A percentile compares a stretch with the other conserved stretches of the same genome.
Evolutionary conservation across 371 early-diverging fungal genomes (phyloP).

Genomic region (Mucor saturninus): DNA sequence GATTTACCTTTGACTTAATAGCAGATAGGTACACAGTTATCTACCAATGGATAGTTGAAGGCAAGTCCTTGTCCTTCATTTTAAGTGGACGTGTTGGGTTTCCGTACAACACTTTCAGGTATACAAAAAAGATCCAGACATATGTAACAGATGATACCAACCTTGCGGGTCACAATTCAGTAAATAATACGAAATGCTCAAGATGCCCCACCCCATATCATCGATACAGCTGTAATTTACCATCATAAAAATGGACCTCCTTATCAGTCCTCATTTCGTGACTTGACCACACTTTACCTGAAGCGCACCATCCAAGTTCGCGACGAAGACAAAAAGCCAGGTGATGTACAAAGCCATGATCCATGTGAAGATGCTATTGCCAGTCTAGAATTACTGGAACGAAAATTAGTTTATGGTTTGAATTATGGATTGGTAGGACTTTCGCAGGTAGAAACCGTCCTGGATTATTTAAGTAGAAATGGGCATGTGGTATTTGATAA

Average conservation of each 20-base stretch:
- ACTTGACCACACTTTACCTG: constrained; percentile 60
- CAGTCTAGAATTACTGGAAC: constrained; percentile 65
- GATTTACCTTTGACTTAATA: constrained; percentile 14
- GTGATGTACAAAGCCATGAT: constrained; percentile 63
- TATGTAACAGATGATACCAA: constrained; percentile 59
- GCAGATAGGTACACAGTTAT: constrained; percentile 11
- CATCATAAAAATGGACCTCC: constrained; percentile 66
- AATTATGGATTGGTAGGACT: constrained; percentile 32
- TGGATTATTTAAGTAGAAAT: constrained; percentile 21
- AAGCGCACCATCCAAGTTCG: constrained; percentile 58
- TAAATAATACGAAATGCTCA: constrained; percentile 70
- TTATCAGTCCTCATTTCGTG: constrained; percentile 58
- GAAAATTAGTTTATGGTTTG: constrained; percentile 48
- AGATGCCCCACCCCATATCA: constrained; percentile 62
- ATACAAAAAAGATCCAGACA: constrained; percentile 50
- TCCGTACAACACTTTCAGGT: constrained; percentile 53
- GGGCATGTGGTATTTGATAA: too few species aligned
- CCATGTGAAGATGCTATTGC: constrained; percentile 73
- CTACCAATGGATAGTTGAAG: constrained; percentile 16
- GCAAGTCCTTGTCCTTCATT: constrained; percentile 7
- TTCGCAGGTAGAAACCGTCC: constrained; percentile 28
- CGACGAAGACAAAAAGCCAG: constrained; percentile 23
- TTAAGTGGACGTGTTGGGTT: constrained; percentile 13
- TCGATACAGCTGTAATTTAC: constrained; percentile 73
- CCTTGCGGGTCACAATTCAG: constrained; percentile 76